Evolutionary conservation across 148 eudicot species (phyloP).

Genomic region (Chenopodium quinoa): DNA sequence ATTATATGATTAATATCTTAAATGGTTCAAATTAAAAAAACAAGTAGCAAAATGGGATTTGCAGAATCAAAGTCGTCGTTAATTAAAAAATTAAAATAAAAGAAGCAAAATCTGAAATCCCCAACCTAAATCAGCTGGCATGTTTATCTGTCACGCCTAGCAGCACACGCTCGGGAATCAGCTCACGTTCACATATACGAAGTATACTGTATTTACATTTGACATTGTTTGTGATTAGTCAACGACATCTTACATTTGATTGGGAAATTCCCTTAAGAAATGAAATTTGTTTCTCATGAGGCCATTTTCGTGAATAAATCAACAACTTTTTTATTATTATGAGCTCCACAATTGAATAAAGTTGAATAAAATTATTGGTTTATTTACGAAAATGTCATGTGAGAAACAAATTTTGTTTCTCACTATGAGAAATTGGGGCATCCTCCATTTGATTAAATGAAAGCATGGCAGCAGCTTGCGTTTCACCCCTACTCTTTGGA

Average conservation of each 20-base stretch:
- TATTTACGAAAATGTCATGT: too few relatives aligned
- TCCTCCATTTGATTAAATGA: background rate
- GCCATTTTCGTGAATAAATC: too few relatives aligned
- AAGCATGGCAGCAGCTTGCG: background rate
- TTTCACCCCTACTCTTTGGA: too few relatives aligned
- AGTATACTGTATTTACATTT: background rate
- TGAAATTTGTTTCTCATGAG: too few relatives aligned
- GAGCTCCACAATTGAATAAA: too few relatives aligned
- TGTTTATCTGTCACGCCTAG: background rate
- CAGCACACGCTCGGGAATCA: background rate
- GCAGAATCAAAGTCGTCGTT: background rate
- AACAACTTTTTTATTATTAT: too few relatives aligned
- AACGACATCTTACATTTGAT: background rate
- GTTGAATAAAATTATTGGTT: too few relatives aligned
- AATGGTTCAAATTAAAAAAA: too few relatives aligned
- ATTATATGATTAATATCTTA: background rate
- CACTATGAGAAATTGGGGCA: too few relatives aligned
- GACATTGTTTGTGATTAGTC: background rate
- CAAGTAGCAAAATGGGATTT: background rate
- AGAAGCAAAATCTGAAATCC: background rate
- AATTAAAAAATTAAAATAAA: too few relatives aligned
- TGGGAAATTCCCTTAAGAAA: too few relatives aligned
- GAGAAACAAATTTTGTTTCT: too few relatives aligned
- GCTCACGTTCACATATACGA: background rate
- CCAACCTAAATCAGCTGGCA: slow-evolving; percentile 5